These are phyloP conservation scores for Candida ortonii DNA, from an alignment of 805 yeast genomes.

Conservation along the genomic window DNA sequence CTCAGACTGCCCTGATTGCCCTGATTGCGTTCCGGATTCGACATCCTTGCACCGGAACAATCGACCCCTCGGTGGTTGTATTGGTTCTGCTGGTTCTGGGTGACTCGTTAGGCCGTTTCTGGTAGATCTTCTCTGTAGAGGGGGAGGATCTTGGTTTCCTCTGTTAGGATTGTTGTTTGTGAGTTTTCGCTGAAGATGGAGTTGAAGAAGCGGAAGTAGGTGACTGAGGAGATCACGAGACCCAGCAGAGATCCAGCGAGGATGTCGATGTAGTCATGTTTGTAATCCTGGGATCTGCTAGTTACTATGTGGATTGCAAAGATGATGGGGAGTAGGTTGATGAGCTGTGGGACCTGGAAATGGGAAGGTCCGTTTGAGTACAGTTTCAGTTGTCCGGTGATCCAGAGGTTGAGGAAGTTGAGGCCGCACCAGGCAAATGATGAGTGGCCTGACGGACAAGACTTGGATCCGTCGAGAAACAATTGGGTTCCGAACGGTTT, in stretches of 20 bases:
- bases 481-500: constrained; percentile 32
- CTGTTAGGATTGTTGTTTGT: constrained; percentile 5
- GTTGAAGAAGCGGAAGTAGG: constrained; percentile 28
- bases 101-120: no score
- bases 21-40: no score
- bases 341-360: constrained; percentile 9
- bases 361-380: constrained; percentile 11
- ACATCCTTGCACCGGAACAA: no score
- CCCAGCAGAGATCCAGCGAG: constrained; percentile 71
- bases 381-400: constrained; percentile 55
- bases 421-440: constrained; percentile 67
- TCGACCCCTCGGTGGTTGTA: no score
- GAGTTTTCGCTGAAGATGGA: constrained; percentile 11
- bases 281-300: constrained; percentile 82
- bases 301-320: constrained; percentile 72
- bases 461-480: constrained; percentile 64
- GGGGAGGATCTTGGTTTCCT: not conserved
- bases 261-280: constrained; percentile 87
- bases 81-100: no score
- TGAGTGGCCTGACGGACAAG: constrained; percentile 81
- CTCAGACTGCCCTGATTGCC: no score
- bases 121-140: not conserved
- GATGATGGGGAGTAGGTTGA: constrained; percentile 43
- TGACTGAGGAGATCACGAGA: constrained; percentile 39
- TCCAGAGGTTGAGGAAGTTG: constrained; percentile 58